Base-by-base conservation (phyloP, 495 filamentous ascomycete genomes). In the Penicillium arizonense region DNA sequence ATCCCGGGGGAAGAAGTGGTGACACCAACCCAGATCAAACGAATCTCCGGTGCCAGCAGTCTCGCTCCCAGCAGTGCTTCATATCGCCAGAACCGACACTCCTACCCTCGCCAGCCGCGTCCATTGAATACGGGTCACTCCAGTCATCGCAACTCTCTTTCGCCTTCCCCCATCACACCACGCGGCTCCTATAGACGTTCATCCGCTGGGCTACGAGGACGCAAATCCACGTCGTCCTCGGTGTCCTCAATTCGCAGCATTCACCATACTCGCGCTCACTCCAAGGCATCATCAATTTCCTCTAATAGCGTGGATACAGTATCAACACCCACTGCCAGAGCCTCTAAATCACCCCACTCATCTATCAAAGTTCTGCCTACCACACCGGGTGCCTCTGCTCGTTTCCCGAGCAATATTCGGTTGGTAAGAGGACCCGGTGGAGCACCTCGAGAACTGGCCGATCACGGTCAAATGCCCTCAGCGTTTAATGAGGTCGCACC, bases 221-320 rank as follows among this genome's bases (percentile, higher is more conserved):
- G 94, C 52, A 97, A 96, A 67, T 97, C 93, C 3, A 97, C 94
- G 3, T 97, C 93, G 5, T 96, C 91, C 3, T 97, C 94, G 9
- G 84, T 98, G 18, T 96, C 90, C 13, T 96, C 91, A 0, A 86
- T 97, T 54, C 86, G 93, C 39, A 94, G 88, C 39, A 89, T 97
- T 59, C 91, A 96, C 61, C 90, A 95, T 47, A 68, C 67, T 45
- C 91, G 96, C 63, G 83, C 86, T 23, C 94, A 96, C 63, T 96
- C 91, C 9, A 97, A 96, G 65, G 91, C 94, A 3, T 94, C 89
- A 13, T 97, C 93, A 0, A 92, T 91, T 0, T 96, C 91, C 9
- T 96, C 92, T 23, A 90, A 84, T 48, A 85, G 85, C 46, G 82
- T 87, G 12, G 79, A 85, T 18, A 87, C 81, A 5, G 84, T 78